phyloP scores from a whole-genome alignment of 2,329 filamentous ascomycete species.

The Xylaria sp. region DNA sequence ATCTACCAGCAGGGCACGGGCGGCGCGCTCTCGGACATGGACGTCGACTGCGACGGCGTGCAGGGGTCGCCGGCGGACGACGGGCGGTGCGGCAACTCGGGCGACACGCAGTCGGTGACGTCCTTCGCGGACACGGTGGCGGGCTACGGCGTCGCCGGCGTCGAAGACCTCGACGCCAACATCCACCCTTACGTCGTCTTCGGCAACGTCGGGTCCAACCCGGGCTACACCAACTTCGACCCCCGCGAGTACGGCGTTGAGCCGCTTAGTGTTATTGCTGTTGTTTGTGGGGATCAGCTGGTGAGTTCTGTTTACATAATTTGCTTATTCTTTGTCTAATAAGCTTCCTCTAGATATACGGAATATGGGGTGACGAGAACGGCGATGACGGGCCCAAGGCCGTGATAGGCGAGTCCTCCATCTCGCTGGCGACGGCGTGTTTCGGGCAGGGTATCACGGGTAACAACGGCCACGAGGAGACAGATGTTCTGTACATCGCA shows the following conservation, averaged over 20 bases:
- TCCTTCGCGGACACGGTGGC: constrained; percentile 54
- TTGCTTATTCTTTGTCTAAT: background rate
- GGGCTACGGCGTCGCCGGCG: constrained; percentile 47
- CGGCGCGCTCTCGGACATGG: constrained; percentile 63
- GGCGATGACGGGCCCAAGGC: constrained; percentile 61
- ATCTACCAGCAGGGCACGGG: constrained; percentile 58
- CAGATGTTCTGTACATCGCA: constrained; percentile 71
- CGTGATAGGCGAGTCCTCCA: constrained; percentile 66
- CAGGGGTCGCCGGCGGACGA: constrained; percentile 54
- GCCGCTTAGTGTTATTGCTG: constrained; percentile 62
- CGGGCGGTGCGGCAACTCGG: constrained; percentile 57
- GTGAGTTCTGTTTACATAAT: constrained; percentile 42
- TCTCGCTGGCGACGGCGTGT: constrained; percentile 68
- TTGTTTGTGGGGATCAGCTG: constrained; percentile 61
- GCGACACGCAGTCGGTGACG: constrained; percentile 57
- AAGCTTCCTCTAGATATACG: constrained; percentile 57
- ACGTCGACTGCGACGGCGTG: constrained; percentile 68
- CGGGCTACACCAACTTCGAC: constrained; percentile 51
- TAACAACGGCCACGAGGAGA: constrained; percentile 63
- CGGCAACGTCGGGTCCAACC: constrained; percentile 55
- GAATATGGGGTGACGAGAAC: constrained; percentile 71
- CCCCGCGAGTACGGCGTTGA: constrained; percentile 55
- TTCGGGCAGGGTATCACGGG: constrained; percentile 65
- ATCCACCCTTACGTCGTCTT: constrained; percentile 63
- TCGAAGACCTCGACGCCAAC: constrained; percentile 58